Base-by-base conservation (phyloP, 805 yeast species). In the Yamadazyma ubonensis region DNA sequence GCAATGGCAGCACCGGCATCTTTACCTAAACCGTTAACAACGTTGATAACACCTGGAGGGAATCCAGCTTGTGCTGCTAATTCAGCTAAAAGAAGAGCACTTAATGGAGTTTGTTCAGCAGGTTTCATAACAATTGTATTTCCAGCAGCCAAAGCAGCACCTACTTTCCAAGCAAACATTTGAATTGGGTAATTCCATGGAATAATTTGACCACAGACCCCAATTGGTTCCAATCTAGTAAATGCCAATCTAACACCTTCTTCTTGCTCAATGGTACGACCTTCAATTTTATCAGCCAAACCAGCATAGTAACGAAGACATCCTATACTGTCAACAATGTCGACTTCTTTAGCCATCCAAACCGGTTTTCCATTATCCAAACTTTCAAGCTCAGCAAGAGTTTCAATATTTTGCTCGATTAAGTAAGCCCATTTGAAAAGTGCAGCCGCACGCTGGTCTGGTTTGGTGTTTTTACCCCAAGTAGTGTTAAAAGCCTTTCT, bases 1-100 rank as follows among this genome's bases (percentile, higher is more conserved):
- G 73, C 69, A 37, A 74, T 52, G 7, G 75, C 72, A 51, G 63
- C 65, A 45, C 79, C 79, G 9, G 73, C 69, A 36, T 58, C 63
- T 29, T 53, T 54, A 38, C 78, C 78, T 34, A 57, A 58, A 6
- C 78, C 78, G 43, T 67, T 59, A 20, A 74, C 51, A 15, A 72
- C 65, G 49, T 73, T 71, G 44, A 72, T 62, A 14, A 73, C 78
- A 49, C 79, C 79, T 7, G 74, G 63, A 25, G 79, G 79, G 62
- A 86, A 74, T 47, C 95, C 95, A 42, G 95, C 91, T 65, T 86
- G 80, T 60, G 76, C 73, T 54, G 81, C 67, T 55, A 82, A 76
- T 48, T 73, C 71, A 46, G 86, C 81, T 27, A 39, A 39, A 10
- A 44, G 20, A 38, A 73, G 58, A 9, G 72, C 67, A 4, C 75